Evolutionary conservation across 257 asterid genomes (phyloP), one percentile per base, ranked within the genome.

Genomic region (Solanum ossicruentum): DNA sequence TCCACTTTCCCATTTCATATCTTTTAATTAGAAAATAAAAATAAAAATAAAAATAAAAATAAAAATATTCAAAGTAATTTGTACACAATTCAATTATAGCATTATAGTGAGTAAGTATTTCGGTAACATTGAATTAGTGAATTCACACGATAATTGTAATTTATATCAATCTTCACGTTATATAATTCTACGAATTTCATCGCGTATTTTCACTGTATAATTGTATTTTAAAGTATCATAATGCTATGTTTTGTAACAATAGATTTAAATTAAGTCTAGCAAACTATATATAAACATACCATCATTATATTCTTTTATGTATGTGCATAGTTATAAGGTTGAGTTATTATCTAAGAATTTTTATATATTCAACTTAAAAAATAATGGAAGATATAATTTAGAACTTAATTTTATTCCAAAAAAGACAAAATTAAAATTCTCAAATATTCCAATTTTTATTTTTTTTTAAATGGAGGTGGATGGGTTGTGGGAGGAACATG

Each of bases 401-500:
- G 21, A 78, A 51, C 8, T 49, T 72, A 45, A 43, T 43, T 43
- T 71, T 41, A 71, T 71, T 13, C 36, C 80, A 20, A 71, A 43
- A 71, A 71, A 43, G 56, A 43, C 81, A 75, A 51, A 77, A 51
- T 26, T 11, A 16, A 77, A 75, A 51, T 15, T 20, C 82, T 52
- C 26, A 52, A 23, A 26, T 60, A 65, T 49, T 75, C 58, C 23
- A 75, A 26, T 26, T 26, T 26, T 26, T n/a, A n/a, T n/a, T 26
- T 26, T 26, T 1, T 26, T 1, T 26, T 26, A 77, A 39, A 16
- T 26, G 43, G 26, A 26, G 63, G 20, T 77, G 82, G 63, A 60
- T 45, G 26, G 47, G 45, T 83, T 55, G 58, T 84, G 90, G 60
- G 55, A 86, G 63, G 85, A 86, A 88, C 95, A 91, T 91, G 91